These are phyloP conservation scores for Ascochyta clinopodiicola DNA, from an alignment of 2,329 filamentous ascomycete genomes.

Conservation along the genomic window DNA sequence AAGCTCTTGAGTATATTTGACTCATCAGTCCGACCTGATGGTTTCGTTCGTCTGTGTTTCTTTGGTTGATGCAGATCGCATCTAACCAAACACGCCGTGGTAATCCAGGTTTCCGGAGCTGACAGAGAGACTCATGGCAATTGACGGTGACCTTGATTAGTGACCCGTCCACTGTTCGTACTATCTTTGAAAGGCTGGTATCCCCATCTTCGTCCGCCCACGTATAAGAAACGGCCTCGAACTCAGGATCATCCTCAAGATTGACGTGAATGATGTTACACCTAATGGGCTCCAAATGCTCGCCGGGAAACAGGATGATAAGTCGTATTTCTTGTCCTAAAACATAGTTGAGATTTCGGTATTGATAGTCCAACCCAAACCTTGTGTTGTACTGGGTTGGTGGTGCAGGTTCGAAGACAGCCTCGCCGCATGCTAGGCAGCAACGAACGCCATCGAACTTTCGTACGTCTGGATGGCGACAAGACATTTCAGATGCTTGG, in stretches of 20 bases:
- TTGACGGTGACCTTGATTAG: conserved; percentile 11
- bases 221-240: conserved; percentile 28
- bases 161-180: neutral
- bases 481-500: neutral
- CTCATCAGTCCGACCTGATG: conserved; percentile 22
- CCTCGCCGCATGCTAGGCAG: conserved; percentile 22
- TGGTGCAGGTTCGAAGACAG: conserved; percentile 8
- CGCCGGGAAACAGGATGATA: conserved; percentile 13
- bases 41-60: conserved; percentile 11
- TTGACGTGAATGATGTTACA: conserved; percentile 21
- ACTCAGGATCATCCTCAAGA: conserved; percentile 21
- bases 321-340: conserved; percentile 23
- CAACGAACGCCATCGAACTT: conserved; percentile 16
- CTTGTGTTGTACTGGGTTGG: neutral
- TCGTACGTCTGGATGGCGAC: conserved; percentile 16
- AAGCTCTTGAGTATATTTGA: neutral
- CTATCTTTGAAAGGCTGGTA: neutral
- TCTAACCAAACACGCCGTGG: conserved; percentile 22
- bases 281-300: conserved; percentile 1
- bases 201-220: conserved; percentile 22
- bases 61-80: conserved; percentile 24
- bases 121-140: conserved; percentile 8
- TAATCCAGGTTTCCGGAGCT: neutral
- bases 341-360: too few species aligned
- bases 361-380: too few species aligned